phyloP scores from a whole-genome alignment of 768 basidiomycete species.

The Collybia sordida region DNA sequence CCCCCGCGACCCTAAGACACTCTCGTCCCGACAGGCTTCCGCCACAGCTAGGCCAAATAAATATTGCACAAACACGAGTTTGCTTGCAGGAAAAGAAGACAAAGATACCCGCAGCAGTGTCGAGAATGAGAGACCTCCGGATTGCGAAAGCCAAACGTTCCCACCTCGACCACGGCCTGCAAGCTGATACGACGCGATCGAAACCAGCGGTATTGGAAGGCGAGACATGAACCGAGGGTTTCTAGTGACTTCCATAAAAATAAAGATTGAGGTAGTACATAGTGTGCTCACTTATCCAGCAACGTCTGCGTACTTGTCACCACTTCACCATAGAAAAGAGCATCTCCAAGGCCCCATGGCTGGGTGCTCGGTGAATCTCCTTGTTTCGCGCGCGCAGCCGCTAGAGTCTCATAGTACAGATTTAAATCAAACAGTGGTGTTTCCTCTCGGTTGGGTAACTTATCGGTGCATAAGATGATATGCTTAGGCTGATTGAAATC shows the following conservation, averaged over 20 bases:
- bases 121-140: conserved; percentile 87
- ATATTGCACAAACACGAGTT: conserved; percentile 93
- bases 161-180: conserved; percentile 85
- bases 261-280: background rate
- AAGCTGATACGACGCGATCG: conserved; percentile 85
- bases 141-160: conserved; percentile 91
- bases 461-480: conserved; percentile 51
- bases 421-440: conserved; percentile 76
- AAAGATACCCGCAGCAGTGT: conserved; percentile 63
- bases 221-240: conserved; percentile 70
- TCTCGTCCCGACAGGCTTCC: conserved; percentile 70
- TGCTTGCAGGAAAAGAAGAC: conserved; percentile 48
- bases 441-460: conserved; percentile 47
- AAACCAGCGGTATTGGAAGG: conserved; percentile 77
- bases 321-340: conserved; percentile 81
- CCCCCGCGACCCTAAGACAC: conserved; percentile 52
- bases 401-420: conserved; percentile 58
- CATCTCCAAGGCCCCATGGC: conserved; percentile 68
- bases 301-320: conserved; percentile 96
- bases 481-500: conserved; percentile 44
- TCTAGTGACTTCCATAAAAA: conserved; percentile 36
- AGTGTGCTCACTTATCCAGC: conserved; percentile 77
- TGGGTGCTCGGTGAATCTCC: conserved; percentile 19
- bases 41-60: conserved; percentile 88
- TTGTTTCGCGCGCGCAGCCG: conserved; percentile 27